Evolutionary conservation across 306 rosid species (phyloP).

Genomic region (Luffa aegyptiaca): DNA sequence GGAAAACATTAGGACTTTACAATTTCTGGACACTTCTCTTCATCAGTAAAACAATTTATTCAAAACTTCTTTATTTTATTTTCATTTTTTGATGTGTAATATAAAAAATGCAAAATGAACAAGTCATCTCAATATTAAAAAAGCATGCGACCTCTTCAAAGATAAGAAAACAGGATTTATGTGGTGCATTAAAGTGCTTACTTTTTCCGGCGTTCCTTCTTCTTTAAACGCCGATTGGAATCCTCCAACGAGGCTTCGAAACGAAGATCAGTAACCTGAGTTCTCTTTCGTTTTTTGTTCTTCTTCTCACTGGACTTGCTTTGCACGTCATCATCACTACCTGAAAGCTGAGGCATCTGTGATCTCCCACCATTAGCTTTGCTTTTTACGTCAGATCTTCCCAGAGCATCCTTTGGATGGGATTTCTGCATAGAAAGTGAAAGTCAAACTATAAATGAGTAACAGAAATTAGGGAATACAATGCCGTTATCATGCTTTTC

Average conservation of each 20-base stretch:
- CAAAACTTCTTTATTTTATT: neutral
- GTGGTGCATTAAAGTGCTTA: conserved; percentile 19
- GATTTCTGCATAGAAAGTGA: conserved; percentile 17
- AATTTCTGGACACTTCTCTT: neutral
- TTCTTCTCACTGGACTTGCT: conserved; percentile 37
- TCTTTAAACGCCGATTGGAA: conserved; percentile 34
- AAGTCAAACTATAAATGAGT: neutral
- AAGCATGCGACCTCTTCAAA: too few species aligned
- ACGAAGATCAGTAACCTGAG: conserved; percentile 63
- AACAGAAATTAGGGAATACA: neutral
- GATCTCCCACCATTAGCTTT: conserved; percentile 16
- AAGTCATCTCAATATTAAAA: neutral
- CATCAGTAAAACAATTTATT: neutral
- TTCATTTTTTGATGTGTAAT: neutral
- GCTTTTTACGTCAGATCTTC: conserved; percentile 19
- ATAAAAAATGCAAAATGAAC: neutral
- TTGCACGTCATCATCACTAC: conserved; percentile 13
- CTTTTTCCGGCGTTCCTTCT: conserved; percentile 64
- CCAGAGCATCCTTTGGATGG: conserved; percentile 17
- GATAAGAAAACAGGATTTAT: neutral
- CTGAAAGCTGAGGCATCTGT: conserved; percentile 18
- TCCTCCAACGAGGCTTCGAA: conserved; percentile 40
- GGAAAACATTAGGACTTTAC: neutral
- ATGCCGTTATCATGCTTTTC: neutral
- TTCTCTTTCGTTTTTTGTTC: conserved; percentile 72